Evolutionary conservation across 495 filamentous ascomycete genomes (phyloP), one percentile per base, ranked within the genome.

Genomic region (Arthonia radiata): DNA sequence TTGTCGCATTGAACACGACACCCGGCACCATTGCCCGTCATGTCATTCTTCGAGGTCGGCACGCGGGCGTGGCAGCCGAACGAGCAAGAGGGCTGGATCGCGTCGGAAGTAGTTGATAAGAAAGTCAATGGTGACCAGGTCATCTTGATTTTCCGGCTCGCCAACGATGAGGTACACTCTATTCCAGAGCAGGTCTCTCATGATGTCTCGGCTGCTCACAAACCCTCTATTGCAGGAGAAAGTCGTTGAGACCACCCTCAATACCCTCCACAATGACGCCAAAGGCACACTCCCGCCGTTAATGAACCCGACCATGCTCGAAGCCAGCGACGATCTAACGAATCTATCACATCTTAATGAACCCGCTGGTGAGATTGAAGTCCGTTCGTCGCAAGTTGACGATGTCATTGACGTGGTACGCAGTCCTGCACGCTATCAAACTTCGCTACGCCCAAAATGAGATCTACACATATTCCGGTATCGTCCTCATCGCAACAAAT

Each of bases 391-490:
- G 26, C 17, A 17, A 23, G 15, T 11, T 29, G 29, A 33, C 28
- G 43, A n/a, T n/a, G n/a, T n/a, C n/a, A n/a, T n/a, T n/a, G n/a
- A n/a, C n/a, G n/a, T n/a, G n/a, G n/a, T n/a, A 13, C 31, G 33
- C 39, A 94, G 86, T 99, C 28, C 52, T 99, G 17, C 86, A 99
- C 59, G 86, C 86, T 15, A 99, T 99, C 44, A 81, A 78, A 43
- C 67, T 99, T 40, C 79, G 86, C 49, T 99, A 99, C 57, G 67
- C 75, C 30, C 90, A 99, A 46, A 94, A 94, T 44, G 86, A 99
- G 42, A 99, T 99, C 40, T 99, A 99, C 60, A 99, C 86, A 43
- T 99, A 99, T 56, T 89, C 77, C 49, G 86, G 86, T 39, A 99
- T 99, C 43, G 86, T 99, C 30, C 54, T 99, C 37, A 99, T 99